Evolutionary conservation across 441 rosid genomes (phyloP).

Genomic region (Sinapis alba): DNA sequence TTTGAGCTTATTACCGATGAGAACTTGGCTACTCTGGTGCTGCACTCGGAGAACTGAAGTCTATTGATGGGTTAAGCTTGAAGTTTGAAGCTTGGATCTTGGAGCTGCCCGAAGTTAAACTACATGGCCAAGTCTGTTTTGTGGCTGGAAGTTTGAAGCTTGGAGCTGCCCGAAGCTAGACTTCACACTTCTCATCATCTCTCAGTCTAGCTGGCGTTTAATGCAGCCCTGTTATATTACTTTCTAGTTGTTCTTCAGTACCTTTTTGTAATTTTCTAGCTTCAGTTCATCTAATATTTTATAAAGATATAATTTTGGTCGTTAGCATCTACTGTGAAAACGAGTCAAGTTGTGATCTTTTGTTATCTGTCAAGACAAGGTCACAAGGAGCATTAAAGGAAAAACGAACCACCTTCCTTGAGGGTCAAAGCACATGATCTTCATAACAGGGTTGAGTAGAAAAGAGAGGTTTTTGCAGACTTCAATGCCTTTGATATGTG

Average conservation of each 20-base stretch:
- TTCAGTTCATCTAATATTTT: not conserved
- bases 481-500: too few relatives aligned
- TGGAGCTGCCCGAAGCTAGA: constrained; percentile 45
- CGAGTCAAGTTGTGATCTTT: not conserved
- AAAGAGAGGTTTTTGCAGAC: too few relatives aligned
- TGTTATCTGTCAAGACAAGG: not conserved
- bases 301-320: not conserved
- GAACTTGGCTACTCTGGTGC: constrained; percentile 65
- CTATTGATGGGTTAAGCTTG: constrained; percentile 53
- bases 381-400: too few relatives aligned
- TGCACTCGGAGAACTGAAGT: constrained; percentile 64
- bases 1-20: constrained; percentile 70
- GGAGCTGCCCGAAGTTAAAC: constrained; percentile 43
- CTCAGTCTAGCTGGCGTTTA: not conserved
- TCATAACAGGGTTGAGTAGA: too few relatives aligned
- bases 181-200: not conserved
- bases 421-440: too few relatives aligned
- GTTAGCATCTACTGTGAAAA: not conserved
- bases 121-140: too few relatives aligned
- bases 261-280: constrained; percentile 21
- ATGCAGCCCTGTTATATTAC: constrained; percentile 19
- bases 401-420: too few relatives aligned
- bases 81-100: constrained; percentile 52
- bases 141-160: constrained; percentile 52
- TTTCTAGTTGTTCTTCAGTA: not conserved